A percentile compares a stretch with the other conserved stretches of the same genome.
Evolutionary conservation across 495 filamentous ascomycete species (phyloP).

Genomic region (Entonaema liquescens): DNA sequence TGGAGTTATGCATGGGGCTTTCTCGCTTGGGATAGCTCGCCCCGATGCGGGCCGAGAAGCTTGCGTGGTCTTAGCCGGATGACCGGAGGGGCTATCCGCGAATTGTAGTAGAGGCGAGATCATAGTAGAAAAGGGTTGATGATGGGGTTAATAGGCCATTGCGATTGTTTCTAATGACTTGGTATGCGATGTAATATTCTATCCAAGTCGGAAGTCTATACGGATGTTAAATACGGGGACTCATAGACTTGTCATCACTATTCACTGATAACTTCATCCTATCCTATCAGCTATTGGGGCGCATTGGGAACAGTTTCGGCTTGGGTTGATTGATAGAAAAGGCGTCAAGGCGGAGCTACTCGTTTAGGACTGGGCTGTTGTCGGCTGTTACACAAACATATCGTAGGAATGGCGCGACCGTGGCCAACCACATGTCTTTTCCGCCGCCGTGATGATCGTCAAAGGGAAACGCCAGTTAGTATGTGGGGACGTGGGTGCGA

Average conservation of each 20-base stretch:
- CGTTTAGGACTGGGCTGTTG: slow-evolving; percentile 10
- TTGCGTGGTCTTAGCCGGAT: slow-evolving; percentile 8
- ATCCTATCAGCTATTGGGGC: background rate
- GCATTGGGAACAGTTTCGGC: background rate
- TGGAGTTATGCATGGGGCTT: background rate
- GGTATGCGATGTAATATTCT: background rate
- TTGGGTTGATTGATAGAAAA: background rate
- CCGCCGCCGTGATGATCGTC: slow-evolving; percentile 28
- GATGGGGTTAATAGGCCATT: background rate
- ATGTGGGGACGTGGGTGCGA: background rate
- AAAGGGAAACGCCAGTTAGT: slow-evolving; percentile 15
- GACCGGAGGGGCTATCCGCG: slow-evolving; percentile 7
- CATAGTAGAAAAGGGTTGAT: background rate
- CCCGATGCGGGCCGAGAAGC: slow-evolving; percentile 13
- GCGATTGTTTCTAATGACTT: background rate
- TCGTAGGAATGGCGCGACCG: background rate
- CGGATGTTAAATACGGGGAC: background rate
- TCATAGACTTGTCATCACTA: background rate
- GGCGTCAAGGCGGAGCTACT: slow-evolving; percentile 23
- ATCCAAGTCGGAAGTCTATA: background rate
- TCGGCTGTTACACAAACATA: slow-evolving; percentile 26
- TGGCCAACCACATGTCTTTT: background rate
- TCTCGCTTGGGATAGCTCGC: slow-evolving; percentile 7
- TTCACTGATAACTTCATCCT: background rate
- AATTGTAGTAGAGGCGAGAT: background rate